phyloP scores from a whole-genome alignment of 1,139 yeast genomes.

The Geotrichum australiense region DNA sequence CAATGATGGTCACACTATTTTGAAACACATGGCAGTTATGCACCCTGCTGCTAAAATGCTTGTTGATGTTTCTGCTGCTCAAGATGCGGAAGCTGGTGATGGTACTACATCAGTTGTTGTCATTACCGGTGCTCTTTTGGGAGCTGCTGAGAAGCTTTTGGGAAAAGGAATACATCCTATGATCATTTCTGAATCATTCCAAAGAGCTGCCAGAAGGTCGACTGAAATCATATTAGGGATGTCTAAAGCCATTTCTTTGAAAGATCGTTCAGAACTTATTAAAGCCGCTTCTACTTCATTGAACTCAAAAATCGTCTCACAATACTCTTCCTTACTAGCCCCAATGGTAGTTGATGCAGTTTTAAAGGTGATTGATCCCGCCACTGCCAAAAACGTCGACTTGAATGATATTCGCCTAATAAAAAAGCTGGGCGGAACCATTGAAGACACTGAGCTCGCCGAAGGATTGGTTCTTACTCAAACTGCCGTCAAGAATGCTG shows the following conservation, averaged over 20 bases:
- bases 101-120: slow-evolving; percentile 98
- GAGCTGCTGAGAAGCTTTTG: slow-evolving; percentile 87
- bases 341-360: slow-evolving; percentile 96
- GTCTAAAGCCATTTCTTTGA: slow-evolving; percentile 68
- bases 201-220: slow-evolving; percentile 85
- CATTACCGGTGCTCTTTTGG: slow-evolving; percentile 85
- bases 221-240: slow-evolving; percentile 77
- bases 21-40: slow-evolving; percentile 88
- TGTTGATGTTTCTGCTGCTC: slow-evolving; percentile 95
- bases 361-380: slow-evolving; percentile 58
- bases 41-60: slow-evolving; percentile 99
- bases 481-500: slow-evolving; percentile 79
- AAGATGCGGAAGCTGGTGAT: slow-evolving; percentile 97
- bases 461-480: slow-evolving; percentile 94
- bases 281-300: slow-evolving; percentile 94
- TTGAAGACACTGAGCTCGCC: slow-evolving; percentile 88
- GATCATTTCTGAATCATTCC: slow-evolving; percentile 89
- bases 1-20: slow-evolving; percentile 88
- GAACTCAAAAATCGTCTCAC: slow-evolving; percentile 92
- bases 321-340: slow-evolving; percentile 73
- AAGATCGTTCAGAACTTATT: slow-evolving; percentile 72
- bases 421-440: slow-evolving; percentile 95
- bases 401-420: slow-evolving; percentile 79
- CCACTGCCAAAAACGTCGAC: slow-evolving; percentile 64
- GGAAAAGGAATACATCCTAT: slow-evolving; percentile 95